Conservation (phyloP, 2,329 filamentous ascomycete genomes). For the Epichloe brachyelytri region DNA sequence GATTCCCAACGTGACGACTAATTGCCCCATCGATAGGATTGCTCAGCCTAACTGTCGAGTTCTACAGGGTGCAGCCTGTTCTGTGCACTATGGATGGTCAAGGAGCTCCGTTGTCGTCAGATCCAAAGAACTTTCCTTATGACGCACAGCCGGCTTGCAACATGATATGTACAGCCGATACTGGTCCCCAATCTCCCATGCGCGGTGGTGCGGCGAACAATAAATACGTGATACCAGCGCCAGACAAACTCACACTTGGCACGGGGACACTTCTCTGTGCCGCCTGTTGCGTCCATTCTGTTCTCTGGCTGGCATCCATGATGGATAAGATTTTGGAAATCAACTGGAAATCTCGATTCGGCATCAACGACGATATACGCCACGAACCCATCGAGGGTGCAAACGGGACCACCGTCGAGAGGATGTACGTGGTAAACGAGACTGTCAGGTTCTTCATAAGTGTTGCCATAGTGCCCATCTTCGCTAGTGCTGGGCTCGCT, state of each 20-base stretch:
- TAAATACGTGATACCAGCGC: conserved; percentile 50
- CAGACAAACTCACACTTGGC: conserved; percentile 41
- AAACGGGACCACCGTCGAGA: conserved; percentile 37
- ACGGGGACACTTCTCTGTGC: conserved; percentile 48
- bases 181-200: conserved; percentile 41
- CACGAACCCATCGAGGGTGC: conserved; percentile 36
- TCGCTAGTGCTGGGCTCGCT: conserved; percentile 42
- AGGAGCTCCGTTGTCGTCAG: conserved; percentile 22
- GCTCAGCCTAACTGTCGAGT: conserved; percentile 49
- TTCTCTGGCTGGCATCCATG: conserved; percentile 47
- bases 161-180: conserved; percentile 29
- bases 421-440: conserved; percentile 42
- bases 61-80: conserved; percentile 38
- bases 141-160: conserved; percentile 27
- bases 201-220: conserved; percentile 42
- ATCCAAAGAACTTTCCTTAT: conserved; percentile 31
- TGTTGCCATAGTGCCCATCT: conserved; percentile 45
- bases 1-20: not conserved
- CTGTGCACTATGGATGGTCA: conserved; percentile 28
- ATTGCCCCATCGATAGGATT: conserved; percentile 27
- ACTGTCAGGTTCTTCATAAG: conserved; percentile 39
- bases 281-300: conserved; percentile 51
- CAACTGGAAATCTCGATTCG: conserved; percentile 40
- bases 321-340: conserved; percentile 51
- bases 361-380: conserved; percentile 12